These are phyloP conservation scores for Cardamine resedifolia DNA, from an alignment of 345 rosid species.

Conservation along the genomic window DNA sequence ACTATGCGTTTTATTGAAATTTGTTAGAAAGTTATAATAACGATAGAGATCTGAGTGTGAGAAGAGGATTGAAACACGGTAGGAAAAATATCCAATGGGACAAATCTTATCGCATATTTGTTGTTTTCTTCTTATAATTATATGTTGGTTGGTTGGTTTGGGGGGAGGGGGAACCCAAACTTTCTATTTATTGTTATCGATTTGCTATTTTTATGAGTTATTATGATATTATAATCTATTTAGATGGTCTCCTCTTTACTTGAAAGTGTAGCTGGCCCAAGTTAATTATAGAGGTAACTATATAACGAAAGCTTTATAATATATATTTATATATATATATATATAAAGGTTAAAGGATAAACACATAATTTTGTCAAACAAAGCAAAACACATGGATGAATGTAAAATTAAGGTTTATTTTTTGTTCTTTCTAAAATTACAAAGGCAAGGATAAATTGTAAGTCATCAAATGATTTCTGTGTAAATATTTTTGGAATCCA, in stretches of 20 bases:
- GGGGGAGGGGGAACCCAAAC: slow-evolving; percentile 9
- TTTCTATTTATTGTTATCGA: slow-evolving; percentile 18
- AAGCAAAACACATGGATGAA: not conserved
- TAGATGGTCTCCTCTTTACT: slow-evolving; percentile 7
- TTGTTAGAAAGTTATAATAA: not conserved
- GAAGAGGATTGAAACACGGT: slow-evolving; percentile 35
- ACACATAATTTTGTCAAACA: not conserved
- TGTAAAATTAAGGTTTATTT: not conserved
- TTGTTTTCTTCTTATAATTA: slow-evolving; percentile 24
- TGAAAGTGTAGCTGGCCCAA: slow-evolving; percentile 7
- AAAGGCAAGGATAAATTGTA: not conserved
- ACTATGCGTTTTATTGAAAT: not conserved
- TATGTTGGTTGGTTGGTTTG: too few relatives aligned
- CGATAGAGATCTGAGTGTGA: slow-evolving; percentile 17
- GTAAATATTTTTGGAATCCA: not conserved
- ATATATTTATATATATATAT: too few relatives aligned
- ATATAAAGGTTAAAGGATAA: not conserved
- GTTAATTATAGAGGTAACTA: not conserved
- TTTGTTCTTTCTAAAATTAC: not conserved
- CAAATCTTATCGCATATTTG: slow-evolving; percentile 28
- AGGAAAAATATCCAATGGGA: slow-evolving; percentile 15
- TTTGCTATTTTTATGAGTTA: not conserved
- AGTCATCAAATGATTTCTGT: not conserved
- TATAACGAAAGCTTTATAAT: not conserved
- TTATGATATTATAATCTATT: not conserved